Evolutionary conservation across 2,329 filamentous ascomycete genomes (phyloP).

Genomic region (Hymenoscyphus linearis): DNA sequence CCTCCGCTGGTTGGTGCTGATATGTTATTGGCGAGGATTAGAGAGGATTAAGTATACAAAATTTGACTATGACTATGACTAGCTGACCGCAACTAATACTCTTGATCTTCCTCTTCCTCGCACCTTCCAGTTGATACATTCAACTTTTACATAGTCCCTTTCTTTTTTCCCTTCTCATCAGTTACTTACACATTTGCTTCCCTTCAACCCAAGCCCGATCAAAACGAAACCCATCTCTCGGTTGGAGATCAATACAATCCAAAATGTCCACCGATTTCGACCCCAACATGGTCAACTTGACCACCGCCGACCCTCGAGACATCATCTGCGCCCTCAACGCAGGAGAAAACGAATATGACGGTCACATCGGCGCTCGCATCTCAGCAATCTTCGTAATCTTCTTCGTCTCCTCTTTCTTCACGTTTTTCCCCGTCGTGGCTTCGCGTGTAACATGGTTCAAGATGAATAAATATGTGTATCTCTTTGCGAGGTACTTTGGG

Average conservation of each 20-base stretch:
- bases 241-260: background rate
- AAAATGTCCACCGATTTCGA: constrained; percentile 31
- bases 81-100: too few relatives aligned
- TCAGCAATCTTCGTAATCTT: constrained; percentile 73
- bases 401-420: constrained; percentile 52
- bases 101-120: too few relatives aligned
- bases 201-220: background rate
- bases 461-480: constrained; percentile 62
- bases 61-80: too few relatives aligned
- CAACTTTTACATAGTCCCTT: too few relatives aligned
- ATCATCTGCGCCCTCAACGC: constrained; percentile 47
- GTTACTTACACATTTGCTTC: too few relatives aligned
- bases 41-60: too few relatives aligned
- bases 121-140: too few relatives aligned
- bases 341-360: constrained; percentile 48
- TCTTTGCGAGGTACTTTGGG: constrained; percentile 62
- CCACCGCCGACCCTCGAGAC: constrained; percentile 36
- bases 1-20: background rate
- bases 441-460: constrained; percentile 49
- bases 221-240: background rate
- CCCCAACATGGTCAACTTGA: constrained; percentile 40
- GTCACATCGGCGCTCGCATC: constrained; percentile 58
- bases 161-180: too few relatives aligned
- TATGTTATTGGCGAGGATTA: too few relatives aligned
- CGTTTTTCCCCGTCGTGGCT: constrained; percentile 64